These are phyloP conservation scores for Barnettozyma sp. DNA, from an alignment of 805 yeast species.

Conservation along the genomic window DNA sequence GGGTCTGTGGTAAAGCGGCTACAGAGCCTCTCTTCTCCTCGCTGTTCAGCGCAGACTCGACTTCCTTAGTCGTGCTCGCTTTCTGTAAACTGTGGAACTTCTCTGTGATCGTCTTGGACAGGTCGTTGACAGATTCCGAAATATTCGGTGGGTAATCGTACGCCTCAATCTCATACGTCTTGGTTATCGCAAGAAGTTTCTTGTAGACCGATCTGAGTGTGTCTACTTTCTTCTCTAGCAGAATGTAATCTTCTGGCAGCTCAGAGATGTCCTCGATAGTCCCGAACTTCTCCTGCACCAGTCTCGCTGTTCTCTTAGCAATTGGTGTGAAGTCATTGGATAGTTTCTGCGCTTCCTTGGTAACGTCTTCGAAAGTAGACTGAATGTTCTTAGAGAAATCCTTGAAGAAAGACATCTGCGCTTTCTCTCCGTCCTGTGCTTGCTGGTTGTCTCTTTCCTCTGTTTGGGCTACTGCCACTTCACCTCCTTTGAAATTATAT, in stretches of 20 bases:
- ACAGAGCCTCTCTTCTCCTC: slow-evolving; percentile 8
- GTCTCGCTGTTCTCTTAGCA: slow-evolving; percentile 74
- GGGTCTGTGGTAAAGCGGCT: slow-evolving; percentile 57
- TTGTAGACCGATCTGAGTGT: slow-evolving; percentile 28
- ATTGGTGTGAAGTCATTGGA: slow-evolving; percentile 57
- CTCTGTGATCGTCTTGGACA: slow-evolving; percentile 48
- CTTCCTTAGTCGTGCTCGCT: slow-evolving; percentile 61
- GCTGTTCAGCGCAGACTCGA: slow-evolving; percentile 35
- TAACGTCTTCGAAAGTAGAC: slow-evolving; percentile 23
- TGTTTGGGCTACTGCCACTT: too few relatives aligned
- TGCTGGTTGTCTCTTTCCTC: too few relatives aligned
- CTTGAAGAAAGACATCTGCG: slow-evolving; percentile 28
- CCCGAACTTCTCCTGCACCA: slow-evolving; percentile 75
- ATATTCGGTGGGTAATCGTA: slow-evolving; percentile 82
- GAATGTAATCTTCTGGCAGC: slow-evolving; percentile 74
- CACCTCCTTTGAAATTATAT: too few relatives aligned
- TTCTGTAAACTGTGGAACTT: slow-evolving; percentile 54
- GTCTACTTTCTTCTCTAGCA: slow-evolving; percentile 66
- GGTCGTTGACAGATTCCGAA: slow-evolving; percentile 56
- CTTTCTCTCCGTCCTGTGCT: too few relatives aligned
- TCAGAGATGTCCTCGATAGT: slow-evolving; percentile 78
- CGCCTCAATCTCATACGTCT: slow-evolving; percentile 64
- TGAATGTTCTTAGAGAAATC: slow-evolving; percentile 26
- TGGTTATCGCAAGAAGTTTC: slow-evolving; percentile 33
- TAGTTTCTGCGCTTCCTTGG: slow-evolving; percentile 38